Evolutionary conservation across 768 basidiomycete species (phyloP).

Genomic region (Amanita pseudoporphyria): DNA sequence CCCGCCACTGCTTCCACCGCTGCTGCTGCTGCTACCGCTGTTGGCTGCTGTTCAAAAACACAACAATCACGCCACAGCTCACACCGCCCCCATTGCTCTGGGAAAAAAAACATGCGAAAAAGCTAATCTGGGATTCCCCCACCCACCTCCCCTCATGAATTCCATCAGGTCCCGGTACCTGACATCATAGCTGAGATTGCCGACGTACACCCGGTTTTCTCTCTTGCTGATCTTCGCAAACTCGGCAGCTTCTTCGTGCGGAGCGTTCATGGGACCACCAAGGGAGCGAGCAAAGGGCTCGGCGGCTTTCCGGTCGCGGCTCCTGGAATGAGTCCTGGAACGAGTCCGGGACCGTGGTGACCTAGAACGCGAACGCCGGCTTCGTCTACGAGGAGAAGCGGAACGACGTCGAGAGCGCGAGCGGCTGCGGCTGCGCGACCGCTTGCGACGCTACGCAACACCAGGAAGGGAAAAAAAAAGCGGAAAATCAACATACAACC

Average conservation of each 20-base stretch:
- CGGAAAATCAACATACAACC: not conserved
- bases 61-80: slow-evolving; percentile 2
- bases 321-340: slow-evolving; percentile 57
- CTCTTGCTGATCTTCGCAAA: slow-evolving; percentile 95
- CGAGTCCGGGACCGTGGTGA: slow-evolving; percentile 42
- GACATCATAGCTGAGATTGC: slow-evolving; percentile 98
- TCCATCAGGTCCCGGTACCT: slow-evolving; percentile 98
- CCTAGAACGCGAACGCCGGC: slow-evolving; percentile 38
- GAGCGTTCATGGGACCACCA: slow-evolving; percentile 83
- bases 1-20: slow-evolving; percentile 6
- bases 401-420: slow-evolving; percentile 69
- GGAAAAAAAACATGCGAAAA: slow-evolving; percentile 20
- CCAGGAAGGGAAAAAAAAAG: slow-evolving; percentile 4
- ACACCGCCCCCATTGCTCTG: slow-evolving; percentile 18
- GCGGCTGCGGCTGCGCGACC: slow-evolving; percentile 56
- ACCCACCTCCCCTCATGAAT: slow-evolving; percentile 99
- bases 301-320: slow-evolving; percentile 45
- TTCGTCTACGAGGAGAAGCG: slow-evolving; percentile 49
- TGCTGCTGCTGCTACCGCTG: slow-evolving; percentile 7
- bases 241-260: slow-evolving; percentile 89
- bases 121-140: slow-evolving; percentile 42
- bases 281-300: slow-evolving; percentile 73
- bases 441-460: slow-evolving; percentile 47
- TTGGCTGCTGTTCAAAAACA: not conserved
- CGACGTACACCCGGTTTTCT: slow-evolving; percentile 98